A percentile compares a stretch with the other conserved stretches of the same genome.
Conservation (phyloP, 2,329 filamentous ascomycete genomes). For the Diaporthe sp. region DNA sequence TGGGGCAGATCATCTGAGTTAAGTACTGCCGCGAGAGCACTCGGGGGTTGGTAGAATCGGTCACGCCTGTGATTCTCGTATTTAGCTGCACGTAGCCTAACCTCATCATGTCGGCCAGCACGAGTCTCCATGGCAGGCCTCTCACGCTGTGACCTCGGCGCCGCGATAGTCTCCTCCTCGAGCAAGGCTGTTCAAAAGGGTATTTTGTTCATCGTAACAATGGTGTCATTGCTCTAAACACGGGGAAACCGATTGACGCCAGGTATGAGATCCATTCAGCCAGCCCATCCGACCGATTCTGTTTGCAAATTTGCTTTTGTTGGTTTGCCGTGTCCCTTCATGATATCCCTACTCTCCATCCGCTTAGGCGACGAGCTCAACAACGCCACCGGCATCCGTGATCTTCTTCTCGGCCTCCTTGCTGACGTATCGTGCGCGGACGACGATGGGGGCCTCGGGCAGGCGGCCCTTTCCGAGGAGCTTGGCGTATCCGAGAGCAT, state of each 20-base stretch:
- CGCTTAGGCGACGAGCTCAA: conserved; percentile 91
- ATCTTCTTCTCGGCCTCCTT: conserved; percentile 99
- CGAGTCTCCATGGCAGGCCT: conserved; percentile 20
- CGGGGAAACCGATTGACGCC: conserved; percentile 42
- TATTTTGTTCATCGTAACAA: conserved; percentile 42
- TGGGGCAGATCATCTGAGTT: not conserved
- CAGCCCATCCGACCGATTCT: conserved; percentile 42
- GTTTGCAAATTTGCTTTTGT: conserved; percentile 35
- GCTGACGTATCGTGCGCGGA: conserved; percentile 95
- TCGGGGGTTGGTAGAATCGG: not conserved
- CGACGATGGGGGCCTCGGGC: conserved; percentile 92
- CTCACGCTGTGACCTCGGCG: conserved; percentile 24
- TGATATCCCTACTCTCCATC: not conserved
- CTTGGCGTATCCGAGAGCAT: conserved; percentile 97
- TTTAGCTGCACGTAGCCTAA: conserved; percentile 9
- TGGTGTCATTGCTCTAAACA: conserved; percentile 43
- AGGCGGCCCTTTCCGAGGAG: conserved; percentile 98
- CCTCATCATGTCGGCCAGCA: conserved; percentile 8
- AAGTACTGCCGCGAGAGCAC: not conserved
- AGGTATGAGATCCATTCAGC: conserved; percentile 42
- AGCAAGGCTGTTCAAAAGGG: conserved; percentile 32
- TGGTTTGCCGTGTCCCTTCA: conserved; percentile 38
- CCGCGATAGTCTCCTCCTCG: conserved; percentile 14
- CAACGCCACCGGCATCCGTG: conserved; percentile 94
- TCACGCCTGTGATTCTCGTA: conserved; percentile 22